Base-by-base conservation (phyloP, 169 alveolate genomes). In the Amoebophrya sp. region DNA sequence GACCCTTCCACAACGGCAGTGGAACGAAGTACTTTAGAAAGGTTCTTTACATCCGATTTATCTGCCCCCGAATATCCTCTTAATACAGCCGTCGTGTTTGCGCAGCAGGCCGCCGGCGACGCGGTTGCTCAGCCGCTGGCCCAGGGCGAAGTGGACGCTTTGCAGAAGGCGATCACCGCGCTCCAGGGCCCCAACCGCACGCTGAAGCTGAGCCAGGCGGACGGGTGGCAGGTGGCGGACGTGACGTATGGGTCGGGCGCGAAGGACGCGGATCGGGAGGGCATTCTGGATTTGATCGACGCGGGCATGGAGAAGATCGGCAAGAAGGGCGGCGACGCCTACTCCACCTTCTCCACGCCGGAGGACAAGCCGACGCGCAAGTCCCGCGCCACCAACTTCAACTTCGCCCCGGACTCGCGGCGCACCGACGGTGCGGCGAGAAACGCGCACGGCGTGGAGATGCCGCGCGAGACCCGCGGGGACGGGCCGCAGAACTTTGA, bases 401-500 rank as follows among this genome's bases (percentile, higher is more conserved):
- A 66, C 38, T 66, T 66, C 35, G 39, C 29, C 32, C 83, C 83
- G 35, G 18, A 25, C 83, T 0, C 32, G 32, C 83, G 83, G 29
- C 2, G 1, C 32, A 25, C 83, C 83, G n/a, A n/a, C n/a, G n/a
- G n/a, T n/a, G n/a, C n/a, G n/a, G n/a, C n/a, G n/a, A n/a, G n/a
- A n/a, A n/a, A n/a, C 83, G 32, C 1, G 7, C 32, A 25, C 12
- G 35, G 35, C 35, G 39, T 2, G 1, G 39, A 2, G 83, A 18
- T 25, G 35, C 83, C 83, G 83, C 83, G 83, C 83, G 39, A 66
- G 35, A 66, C 83, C 7, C 38, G 39, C 83, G 83, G 83, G 32
- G 83, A 66, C 83, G 83, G 83, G 39, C 38, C 35, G 83, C 83
- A 66, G 83, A 66, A 66, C 32, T 66, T 66, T 25, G 83, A 66